phyloP scores from a whole-genome alignment of 2,329 filamentous ascomycete species.

The Beauveria sp. region DNA sequence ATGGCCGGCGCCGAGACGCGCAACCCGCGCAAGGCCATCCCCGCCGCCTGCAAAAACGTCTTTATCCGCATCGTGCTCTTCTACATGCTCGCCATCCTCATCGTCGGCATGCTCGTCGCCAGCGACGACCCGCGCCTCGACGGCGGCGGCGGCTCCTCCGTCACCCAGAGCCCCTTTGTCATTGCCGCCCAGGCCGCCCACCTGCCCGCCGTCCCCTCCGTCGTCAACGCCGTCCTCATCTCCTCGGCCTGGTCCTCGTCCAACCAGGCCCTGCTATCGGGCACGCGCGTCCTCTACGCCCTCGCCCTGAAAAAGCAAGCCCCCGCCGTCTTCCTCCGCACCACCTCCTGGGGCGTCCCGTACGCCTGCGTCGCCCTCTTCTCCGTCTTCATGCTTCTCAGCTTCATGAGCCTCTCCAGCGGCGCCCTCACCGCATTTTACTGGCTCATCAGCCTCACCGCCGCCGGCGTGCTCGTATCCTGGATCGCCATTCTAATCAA shows the following conservation, averaged over 20 bases:
- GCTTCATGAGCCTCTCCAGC: slow-evolving; percentile 49
- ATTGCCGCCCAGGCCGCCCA: slow-evolving; percentile 63
- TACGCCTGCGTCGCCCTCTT: slow-evolving; percentile 51
- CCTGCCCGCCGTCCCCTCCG: slow-evolving; percentile 57
- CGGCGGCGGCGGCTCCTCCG: slow-evolving; percentile 35
- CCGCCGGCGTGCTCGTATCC: slow-evolving; percentile 54
- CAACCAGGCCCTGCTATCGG: slow-evolving; percentile 56
- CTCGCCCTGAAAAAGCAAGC: slow-evolving; percentile 53
- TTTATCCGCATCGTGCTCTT: slow-evolving; percentile 51
- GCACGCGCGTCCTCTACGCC: slow-evolving; percentile 52
- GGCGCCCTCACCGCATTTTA: slow-evolving; percentile 56
- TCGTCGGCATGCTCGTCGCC: slow-evolving; percentile 60
- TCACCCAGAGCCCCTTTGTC: slow-evolving; percentile 54
- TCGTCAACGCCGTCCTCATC: slow-evolving; percentile 71
- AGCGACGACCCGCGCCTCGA: slow-evolving; percentile 48
- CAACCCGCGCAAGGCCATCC: slow-evolving; percentile 46
- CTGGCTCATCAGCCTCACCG: slow-evolving; percentile 56
- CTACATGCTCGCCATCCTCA: slow-evolving; percentile 60
- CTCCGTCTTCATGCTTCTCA: slow-evolving; percentile 46
- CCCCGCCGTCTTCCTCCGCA: slow-evolving; percentile 48
- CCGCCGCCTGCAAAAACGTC: slow-evolving; percentile 47
- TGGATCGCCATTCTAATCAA: slow-evolving; percentile 56
- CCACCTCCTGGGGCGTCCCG: slow-evolving; percentile 54
- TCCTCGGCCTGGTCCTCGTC: slow-evolving; percentile 63
- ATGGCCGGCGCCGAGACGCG: slow-evolving; percentile 54